Base-by-base conservation (phyloP, 768 basidiomycete species). In the Leccinum subtestaceum region DNA sequence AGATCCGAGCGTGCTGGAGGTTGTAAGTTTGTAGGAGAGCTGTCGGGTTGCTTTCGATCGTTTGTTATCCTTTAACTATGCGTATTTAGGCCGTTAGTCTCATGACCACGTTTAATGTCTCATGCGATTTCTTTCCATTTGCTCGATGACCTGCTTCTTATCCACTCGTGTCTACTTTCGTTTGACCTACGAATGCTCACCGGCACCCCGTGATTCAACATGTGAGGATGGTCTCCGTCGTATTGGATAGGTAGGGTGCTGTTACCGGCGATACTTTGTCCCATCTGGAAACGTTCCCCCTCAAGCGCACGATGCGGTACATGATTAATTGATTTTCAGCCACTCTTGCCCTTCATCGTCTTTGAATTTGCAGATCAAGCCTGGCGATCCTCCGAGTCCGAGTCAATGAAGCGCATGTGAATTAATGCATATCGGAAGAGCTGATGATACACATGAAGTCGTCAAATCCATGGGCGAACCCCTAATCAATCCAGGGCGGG, bases 21-120 rank as follows among this genome's bases (percentile, higher is more conserved):
- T 63, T 60, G 61, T 70, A 58, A 60, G 32, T 47, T 54, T 60
- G 5, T 63, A 63, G 57, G 55, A 38, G 8, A 38, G 8, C 51
- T 34, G 54, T 53, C 52, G 29, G 52, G 36, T 45, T 19, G 31
- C 23, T 23, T 34, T 27, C 34, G 29, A 36, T n/a, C 11, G 34
- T 4, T 4, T 52, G 56, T 59, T 53, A 45, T 60, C 47, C 54
- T 34, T 57, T 67, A 67, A 70, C 47, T 67, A 71, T 70, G 56
- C 34, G 9, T 69, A 69, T 62, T 71, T 71, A 71, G 55, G n/a
- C 11, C 43, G 17, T 15, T 48, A 25, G 47, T 48, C 25, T 48
- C 25, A 55, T 25, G 15, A 34, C 45, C 23, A 50, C 27, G 36
- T 52, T 38, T 49, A 60, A 63, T 59, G 52, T 19, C 32, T 9